phyloP scores from a whole-genome alignment of 169 alveolate genomes.

The Babesia ovis region DNA sequence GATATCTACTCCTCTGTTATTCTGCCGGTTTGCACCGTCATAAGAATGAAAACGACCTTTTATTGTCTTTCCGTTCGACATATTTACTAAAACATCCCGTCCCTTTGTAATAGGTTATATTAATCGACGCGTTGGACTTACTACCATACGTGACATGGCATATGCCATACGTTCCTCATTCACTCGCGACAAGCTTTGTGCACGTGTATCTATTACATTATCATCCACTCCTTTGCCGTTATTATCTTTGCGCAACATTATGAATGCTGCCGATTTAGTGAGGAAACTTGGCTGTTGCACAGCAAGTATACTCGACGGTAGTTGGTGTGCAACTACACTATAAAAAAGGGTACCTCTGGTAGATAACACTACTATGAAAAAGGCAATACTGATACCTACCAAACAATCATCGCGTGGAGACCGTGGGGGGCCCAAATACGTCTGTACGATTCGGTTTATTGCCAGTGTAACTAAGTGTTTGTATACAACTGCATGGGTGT shows the following conservation, averaged over 20 bases:
- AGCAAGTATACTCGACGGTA: no score
- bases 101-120: slow-evolving; percentile 10
- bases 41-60: slow-evolving; percentile 51
- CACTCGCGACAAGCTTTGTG: slow-evolving; percentile 7
- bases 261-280: neutral
- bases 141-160: slow-evolving; percentile 52
- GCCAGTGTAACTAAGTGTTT: no score
- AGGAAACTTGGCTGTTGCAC: no score
- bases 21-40: slow-evolving; percentile 31
- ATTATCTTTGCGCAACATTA: slow-evolving; percentile 17
- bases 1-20: slow-evolving; percentile 35
- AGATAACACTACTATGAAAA: no score
- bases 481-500: no score
- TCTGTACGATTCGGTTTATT: no score
- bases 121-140: neutral
- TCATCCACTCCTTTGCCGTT: slow-evolving; percentile 4
- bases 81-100: slow-evolving; percentile 48
- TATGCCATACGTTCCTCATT: slow-evolving; percentile 61
- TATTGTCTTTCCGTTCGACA: slow-evolving; percentile 25
- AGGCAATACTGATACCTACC: no score
- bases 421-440: no score
- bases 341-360: no score
- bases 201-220: slow-evolving; percentile 7
- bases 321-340: no score
- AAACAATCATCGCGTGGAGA: no score